Percentiles rank a stretch among this genome's conserved stretches.
These are phyloP conservation scores for Stephania yunnanensis DNA, from an alignment of 164 flowering plant genomes.

Conservation along the genomic window DNA sequence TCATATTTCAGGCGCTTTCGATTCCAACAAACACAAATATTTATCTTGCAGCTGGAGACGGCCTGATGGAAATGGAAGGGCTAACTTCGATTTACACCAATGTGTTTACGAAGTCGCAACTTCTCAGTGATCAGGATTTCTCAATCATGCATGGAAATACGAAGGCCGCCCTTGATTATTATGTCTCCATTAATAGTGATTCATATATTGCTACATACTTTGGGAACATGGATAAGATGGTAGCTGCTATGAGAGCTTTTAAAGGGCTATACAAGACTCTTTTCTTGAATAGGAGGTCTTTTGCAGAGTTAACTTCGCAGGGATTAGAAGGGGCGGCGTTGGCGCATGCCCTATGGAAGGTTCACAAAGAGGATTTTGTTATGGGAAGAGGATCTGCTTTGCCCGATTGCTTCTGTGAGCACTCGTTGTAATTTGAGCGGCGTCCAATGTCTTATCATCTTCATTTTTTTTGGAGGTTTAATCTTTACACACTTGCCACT, in stretches of 20 bases:
- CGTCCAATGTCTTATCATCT: not conserved
- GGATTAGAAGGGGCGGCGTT: slow-evolving; percentile 55
- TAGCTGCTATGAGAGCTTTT: slow-evolving; percentile 81
- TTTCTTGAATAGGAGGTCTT: slow-evolving; percentile 68
- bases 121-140: slow-evolving; percentile 63
- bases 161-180: slow-evolving; percentile 93
- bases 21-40: slow-evolving; percentile 78
- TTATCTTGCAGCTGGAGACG: slow-evolving; percentile 95
- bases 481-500: not conserved
- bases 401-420: slow-evolving; percentile 94
- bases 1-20: slow-evolving; percentile 62
- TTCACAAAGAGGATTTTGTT: slow-evolving; percentile 62
- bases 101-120: slow-evolving; percentile 62
- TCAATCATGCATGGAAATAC: slow-evolving; percentile 91
- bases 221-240: slow-evolving; percentile 99
- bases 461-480: not conserved
- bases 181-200: slow-evolving; percentile 84
- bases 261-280: slow-evolving; percentile 67
- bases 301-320: slow-evolving; percentile 46
- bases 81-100: slow-evolving; percentile 70
- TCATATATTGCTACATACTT: slow-evolving; percentile 88
- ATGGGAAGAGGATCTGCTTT: slow-evolving; percentile 84
- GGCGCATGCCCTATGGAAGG: slow-evolving; percentile 61
- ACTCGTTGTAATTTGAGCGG: slow-evolving; percentile 36
- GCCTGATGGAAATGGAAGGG: slow-evolving; percentile 79